Percentiles rank a stretch among this genome's conserved stretches.
Conservation (phyloP, 345 rosid species). For the Pugionium dolabratum region DNA sequence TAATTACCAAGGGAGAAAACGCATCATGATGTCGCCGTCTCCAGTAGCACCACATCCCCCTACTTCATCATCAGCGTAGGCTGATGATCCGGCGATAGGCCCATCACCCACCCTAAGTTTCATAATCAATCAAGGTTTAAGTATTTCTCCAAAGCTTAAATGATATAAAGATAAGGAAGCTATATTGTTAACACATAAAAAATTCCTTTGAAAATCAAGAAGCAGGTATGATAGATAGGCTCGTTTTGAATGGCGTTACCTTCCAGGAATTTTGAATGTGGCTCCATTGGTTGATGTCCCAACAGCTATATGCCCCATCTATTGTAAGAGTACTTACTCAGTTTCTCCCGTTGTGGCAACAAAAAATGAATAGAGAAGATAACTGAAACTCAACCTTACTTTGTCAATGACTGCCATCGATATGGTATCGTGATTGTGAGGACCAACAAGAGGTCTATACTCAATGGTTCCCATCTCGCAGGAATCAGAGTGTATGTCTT, state of each 20-base stretch:
- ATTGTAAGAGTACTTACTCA: constrained; percentile 15
- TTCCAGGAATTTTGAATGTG: constrained; percentile 88
- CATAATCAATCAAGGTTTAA: neutral
- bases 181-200: neutral
- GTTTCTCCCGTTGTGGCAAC: neutral
- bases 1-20: constrained; percentile 88
- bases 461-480: constrained; percentile 41
- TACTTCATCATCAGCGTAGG: constrained; percentile 77
- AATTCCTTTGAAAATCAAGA: neutral
- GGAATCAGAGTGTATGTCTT: constrained; percentile 33
- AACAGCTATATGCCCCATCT: constrained; percentile 88
- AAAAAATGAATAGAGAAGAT: constrained; percentile 10
- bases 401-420: constrained; percentile 88
- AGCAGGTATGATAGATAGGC: neutral
- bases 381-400: constrained; percentile 47
- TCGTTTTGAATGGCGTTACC: constrained; percentile 46
- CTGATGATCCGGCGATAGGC: constrained; percentile 87
- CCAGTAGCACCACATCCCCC: constrained; percentile 99
- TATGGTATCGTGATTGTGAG: constrained; percentile 85
- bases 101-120: constrained; percentile 87
- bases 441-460: constrained; percentile 57
- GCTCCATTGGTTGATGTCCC: constrained; percentile 99
- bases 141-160: neutral
- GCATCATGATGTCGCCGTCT: constrained; percentile 98
- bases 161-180: neutral